phyloP scores from a whole-genome alignment of 2,329 filamentous ascomycete species.

The Xylaria sp. region DNA sequence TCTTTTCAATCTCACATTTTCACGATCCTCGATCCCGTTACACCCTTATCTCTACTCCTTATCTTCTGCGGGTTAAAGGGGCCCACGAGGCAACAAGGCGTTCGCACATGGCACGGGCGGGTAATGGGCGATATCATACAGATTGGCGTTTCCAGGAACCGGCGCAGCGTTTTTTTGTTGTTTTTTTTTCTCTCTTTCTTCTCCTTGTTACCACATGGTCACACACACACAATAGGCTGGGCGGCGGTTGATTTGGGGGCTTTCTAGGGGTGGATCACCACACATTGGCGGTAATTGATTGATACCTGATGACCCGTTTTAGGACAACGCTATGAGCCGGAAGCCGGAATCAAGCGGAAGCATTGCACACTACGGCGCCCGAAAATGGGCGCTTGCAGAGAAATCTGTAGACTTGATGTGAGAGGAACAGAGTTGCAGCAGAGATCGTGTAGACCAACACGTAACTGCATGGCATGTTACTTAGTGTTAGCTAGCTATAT shows the following conservation, averaged over 20 bases:
- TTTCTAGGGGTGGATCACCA: conserved; percentile 22
- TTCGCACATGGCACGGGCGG: conserved; percentile 20
- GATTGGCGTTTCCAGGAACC: conserved; percentile 25
- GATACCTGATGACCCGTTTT: conserved; percentile 29
- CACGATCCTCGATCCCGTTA: conserved; percentile 3
- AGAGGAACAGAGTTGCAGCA: conserved; percentile 10
- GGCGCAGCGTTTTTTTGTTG: conserved; percentile 11
- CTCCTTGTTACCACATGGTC: conserved; percentile 8
- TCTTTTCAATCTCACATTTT: not conserved
- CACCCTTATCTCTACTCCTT: conserved; percentile 15
- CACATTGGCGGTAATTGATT: conserved; percentile 27
- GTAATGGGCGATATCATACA: conserved; percentile 20
- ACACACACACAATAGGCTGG: conserved; percentile 15
- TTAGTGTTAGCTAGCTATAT: conserved; percentile 5
- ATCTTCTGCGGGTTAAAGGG: not conserved
- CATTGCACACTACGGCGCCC: conserved; percentile 19
- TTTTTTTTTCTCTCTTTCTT: not conserved
- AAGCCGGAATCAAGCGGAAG: conserved; percentile 7
- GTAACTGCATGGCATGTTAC: not conserved
- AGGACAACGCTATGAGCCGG: conserved; percentile 14
- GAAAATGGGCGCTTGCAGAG: conserved; percentile 23
- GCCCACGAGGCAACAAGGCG: conserved; percentile 18
- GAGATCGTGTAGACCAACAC: conserved; percentile 20
- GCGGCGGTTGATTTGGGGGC: conserved; percentile 17
- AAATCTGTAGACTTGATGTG: conserved; percentile 14